A percentile compares a stretch with the other conserved stretches of the same genome.
Evolutionary conservation across 169 alveolate genomes (phyloP).

Genomic region (Cyclospora cayetanensis): DNA sequence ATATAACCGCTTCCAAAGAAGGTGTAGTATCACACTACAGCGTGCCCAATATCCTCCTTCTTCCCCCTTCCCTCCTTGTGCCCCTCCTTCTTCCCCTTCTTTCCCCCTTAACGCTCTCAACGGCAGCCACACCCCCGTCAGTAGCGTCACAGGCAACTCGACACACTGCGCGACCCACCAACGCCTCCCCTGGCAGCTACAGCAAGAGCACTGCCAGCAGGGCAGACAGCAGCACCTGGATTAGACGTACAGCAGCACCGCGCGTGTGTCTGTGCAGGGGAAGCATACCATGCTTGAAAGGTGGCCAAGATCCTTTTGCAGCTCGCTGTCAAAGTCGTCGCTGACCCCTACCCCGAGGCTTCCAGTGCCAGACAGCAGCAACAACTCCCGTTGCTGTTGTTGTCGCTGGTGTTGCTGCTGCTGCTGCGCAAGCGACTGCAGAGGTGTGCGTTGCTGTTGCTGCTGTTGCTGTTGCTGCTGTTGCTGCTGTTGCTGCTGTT

Average conservation of each 20-base stretch:
- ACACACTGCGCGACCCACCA: no score
- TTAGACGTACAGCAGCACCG: neutral
- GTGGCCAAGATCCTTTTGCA: neutral
- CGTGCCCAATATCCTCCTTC: no score
- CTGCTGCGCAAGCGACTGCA: neutral
- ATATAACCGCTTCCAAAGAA: no score
- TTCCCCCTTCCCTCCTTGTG: no score
- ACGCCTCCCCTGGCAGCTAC: no score
- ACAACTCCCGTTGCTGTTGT: neutral
- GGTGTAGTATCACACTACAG: no score
- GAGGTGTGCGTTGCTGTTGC: neutral
- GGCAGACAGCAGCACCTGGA: neutral
- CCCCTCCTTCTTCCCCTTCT: no score
- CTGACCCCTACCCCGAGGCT: neutral
- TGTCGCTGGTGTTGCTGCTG: neutral
- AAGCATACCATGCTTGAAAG: constrained; percentile 27
- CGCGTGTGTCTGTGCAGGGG: no score
- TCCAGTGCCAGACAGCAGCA: neutral
- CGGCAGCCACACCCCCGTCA: no score
- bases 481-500: constrained; percentile 5
- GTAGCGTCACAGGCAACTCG: no score
- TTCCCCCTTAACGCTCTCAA: no score
- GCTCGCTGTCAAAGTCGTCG: neutral
- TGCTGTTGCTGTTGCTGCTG: constrained; percentile 15
- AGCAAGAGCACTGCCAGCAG: neutral